A percentile compares a stretch with the other conserved stretches of the same genome.
Conservation (phyloP, 2,329 filamentous ascomycete genomes). For the Lachnellula cervina region DNA sequence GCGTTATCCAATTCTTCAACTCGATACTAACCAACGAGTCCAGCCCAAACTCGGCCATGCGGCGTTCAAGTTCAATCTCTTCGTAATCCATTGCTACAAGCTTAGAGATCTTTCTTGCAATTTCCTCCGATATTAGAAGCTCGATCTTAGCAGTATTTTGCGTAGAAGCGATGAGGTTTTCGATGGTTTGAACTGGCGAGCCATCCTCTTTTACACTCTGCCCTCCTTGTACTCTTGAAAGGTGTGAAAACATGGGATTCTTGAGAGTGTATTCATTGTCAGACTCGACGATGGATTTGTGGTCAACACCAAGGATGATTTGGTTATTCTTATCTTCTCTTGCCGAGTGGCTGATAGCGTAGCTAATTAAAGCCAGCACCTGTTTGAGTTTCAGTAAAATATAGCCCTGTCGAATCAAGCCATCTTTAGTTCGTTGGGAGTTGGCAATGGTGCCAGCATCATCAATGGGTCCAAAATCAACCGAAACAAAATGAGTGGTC, state of each 20-base stretch:
- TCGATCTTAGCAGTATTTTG: not conserved
- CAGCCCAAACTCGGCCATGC: conserved; percentile 7
- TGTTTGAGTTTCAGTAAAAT: conserved; percentile 23
- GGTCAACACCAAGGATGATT: conserved; percentile 5
- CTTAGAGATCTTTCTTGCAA: conserved; percentile 6
- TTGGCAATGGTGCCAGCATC: conserved; percentile 14
- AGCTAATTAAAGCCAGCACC: conserved; percentile 20
- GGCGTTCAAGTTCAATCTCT: conserved; percentile 4
- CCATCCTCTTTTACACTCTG: not conserved
- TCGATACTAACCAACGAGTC: conserved; percentile 16
- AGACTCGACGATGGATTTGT: conserved; percentile 2
- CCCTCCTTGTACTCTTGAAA: not conserved
- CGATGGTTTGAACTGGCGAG: not conserved
- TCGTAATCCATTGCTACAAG: conserved; percentile 8
- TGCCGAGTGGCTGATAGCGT: conserved; percentile 20
- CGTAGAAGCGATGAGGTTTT: not conserved
- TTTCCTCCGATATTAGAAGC: not conserved
- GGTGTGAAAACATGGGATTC: conserved; percentile 7
- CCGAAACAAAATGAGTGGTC: conserved; percentile 11
- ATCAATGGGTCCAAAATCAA: conserved; percentile 22
- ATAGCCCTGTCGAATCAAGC: conserved; percentile 7
- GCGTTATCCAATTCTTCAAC: conserved; percentile 14
- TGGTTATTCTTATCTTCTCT: conserved; percentile 17
- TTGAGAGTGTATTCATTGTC: conserved; percentile 1
- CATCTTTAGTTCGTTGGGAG: conserved; percentile 8